Evolutionary conservation across 805 yeast genomes (phyloP).

Genomic region (Candida manassasensis): DNA sequence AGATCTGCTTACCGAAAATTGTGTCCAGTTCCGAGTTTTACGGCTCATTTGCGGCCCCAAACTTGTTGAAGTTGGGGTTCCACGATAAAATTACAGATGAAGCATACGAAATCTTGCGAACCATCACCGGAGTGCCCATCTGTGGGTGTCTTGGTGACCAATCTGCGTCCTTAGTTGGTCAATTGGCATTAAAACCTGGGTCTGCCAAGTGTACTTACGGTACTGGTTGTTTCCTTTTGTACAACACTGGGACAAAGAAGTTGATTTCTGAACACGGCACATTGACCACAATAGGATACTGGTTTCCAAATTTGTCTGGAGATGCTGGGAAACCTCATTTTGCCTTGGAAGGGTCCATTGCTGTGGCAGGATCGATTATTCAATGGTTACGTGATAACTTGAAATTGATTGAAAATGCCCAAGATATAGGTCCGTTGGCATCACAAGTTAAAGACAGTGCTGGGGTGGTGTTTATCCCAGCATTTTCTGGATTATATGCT

Average conservation of each 20-base stretch:
- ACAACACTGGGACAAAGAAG: constrained; percentile 76
- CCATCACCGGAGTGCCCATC: constrained; percentile 63
- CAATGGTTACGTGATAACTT: constrained; percentile 93
- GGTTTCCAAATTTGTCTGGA: constrained; percentile 67
- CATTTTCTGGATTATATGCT: constrained; percentile 89
- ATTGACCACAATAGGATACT: constrained; percentile 83
- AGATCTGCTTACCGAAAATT: constrained; percentile 68
- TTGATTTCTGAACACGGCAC: constrained; percentile 76
- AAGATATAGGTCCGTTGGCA: constrained; percentile 88
- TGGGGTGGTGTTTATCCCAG: constrained; percentile 93
- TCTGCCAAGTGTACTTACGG: constrained; percentile 95
- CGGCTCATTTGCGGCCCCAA: constrained; percentile 67
- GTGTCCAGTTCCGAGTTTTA: constrained; percentile 73
- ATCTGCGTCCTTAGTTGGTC: constrained; percentile 90
- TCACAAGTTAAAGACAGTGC: constrained; percentile 76
- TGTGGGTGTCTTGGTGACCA: constrained; percentile 94
- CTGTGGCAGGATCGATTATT: constrained; percentile 91
- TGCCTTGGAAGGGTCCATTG: constrained; percentile 93
- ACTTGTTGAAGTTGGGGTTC: constrained; percentile 47
- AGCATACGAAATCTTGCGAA: constrained; percentile 44
- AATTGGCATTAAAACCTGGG: constrained; percentile 77
- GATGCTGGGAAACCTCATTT: constrained; percentile 60
- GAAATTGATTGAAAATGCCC: constrained; percentile 72
- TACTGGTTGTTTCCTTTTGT: constrained; percentile 87
- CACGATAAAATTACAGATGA: constrained; percentile 47